Evolutionary conservation across 306 rosid genomes (phyloP), one percentile per base, ranked within the genome.

Genomic region (Casuarina equisetifolia): DNA sequence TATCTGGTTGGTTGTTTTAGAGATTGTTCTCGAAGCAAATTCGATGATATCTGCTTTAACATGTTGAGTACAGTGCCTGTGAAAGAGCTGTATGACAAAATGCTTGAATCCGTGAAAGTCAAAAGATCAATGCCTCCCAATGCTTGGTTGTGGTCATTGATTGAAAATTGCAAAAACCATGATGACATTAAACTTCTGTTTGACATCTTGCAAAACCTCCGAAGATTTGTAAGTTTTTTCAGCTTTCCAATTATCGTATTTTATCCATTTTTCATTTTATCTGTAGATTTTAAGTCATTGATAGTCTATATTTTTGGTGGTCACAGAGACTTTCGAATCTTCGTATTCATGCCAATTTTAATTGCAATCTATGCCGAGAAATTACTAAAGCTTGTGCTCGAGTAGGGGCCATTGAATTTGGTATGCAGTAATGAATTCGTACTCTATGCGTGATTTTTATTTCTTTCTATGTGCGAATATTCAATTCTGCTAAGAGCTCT

Each of bases 101-200:
- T 92, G 83, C 82, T 91, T 44, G 79, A 91, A 10, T 95, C 97
- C 63, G 96, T 91, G 25, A 85, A 76, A 6, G 85, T 83, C 36
- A 84, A 91, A 79, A 83, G 88, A 81, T 78, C 97, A 3, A 92
- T 92, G 99, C 88, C 97, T 1, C 99, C 99, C 2, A 95, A 95
- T 82, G 96, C 99, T 82, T 95, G 96, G 96, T 45, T 88, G 74
- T 92, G 99, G 99, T 90, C 96, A 8, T 78, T 92, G 94, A 85
- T 91, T 76, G 87, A 87, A 54, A 88, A 84, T 84, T 91, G 99
- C 74, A 83, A 85, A 88, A 91, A 77, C 72, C 82, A 81, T 0
- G 89, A 73, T 16, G 98, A 95, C 80, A 82, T 95, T 79, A 70
- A 63, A 74, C 93, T 92, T 79, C 87, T 95, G 6, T 95, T 95